Evolutionary conservation across 2,329 filamentous ascomycete genomes (phyloP).

Genomic region (Cryphonectria radicalis): DNA sequence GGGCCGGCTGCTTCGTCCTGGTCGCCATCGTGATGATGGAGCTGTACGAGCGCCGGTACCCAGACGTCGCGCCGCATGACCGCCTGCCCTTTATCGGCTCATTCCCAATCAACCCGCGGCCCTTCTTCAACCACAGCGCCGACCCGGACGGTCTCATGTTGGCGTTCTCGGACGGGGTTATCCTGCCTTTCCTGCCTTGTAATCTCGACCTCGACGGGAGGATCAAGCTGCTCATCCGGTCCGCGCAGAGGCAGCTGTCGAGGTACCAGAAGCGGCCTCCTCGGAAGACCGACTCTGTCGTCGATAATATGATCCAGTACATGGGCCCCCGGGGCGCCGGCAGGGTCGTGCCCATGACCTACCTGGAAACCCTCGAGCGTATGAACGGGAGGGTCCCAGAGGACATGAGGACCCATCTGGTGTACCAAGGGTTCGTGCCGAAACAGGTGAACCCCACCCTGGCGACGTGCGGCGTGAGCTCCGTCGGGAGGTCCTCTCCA

Average conservation of each 20-base stretch:
- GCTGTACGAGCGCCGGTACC: constrained; percentile 31
- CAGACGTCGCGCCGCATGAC: constrained; percentile 14
- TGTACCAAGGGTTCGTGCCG: constrained; percentile 16
- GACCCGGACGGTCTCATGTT: constrained; percentile 24
- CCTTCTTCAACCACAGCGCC: constrained; percentile 21
- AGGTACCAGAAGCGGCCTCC: constrained; percentile 24
- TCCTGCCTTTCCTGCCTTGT: constrained; percentile 22
- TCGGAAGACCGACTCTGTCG: not conserved
- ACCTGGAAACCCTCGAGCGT: constrained; percentile 24
- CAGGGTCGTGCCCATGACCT: constrained; percentile 22
- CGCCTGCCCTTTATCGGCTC: constrained; percentile 24
- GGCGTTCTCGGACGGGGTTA: constrained; percentile 25
- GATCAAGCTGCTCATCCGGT: constrained; percentile 24
- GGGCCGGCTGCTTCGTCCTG: constrained; percentile 32
- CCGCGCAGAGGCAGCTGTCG: constrained; percentile 26
- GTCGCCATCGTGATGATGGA: constrained; percentile 36
- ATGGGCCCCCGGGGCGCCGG: constrained; percentile 23
- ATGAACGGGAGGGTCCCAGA: constrained; percentile 18
- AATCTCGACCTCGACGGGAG: constrained; percentile 24
- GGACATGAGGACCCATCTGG: constrained; percentile 11
- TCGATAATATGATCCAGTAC: constrained; percentile 6
- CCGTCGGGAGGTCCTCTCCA: constrained; percentile 20
- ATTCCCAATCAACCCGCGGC: constrained; percentile 26
- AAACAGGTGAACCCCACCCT: constrained; percentile 23
- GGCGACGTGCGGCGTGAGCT: constrained; percentile 27